phyloP scores from a whole-genome alignment of 2,329 filamentous ascomycete species.

The Botrytis medusae region DNA sequence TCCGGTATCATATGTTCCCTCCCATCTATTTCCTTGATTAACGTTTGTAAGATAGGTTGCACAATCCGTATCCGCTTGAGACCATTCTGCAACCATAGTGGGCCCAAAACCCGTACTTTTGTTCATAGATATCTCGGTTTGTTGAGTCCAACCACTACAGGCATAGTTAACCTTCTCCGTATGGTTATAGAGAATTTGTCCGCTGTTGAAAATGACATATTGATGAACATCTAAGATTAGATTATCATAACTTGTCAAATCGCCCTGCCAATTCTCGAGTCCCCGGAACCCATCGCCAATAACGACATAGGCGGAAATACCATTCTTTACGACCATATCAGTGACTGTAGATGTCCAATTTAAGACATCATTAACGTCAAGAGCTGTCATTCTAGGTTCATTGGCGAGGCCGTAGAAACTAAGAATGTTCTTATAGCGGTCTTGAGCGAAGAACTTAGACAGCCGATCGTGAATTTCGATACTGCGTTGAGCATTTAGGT shows the following conservation, averaged over 20 bases:
- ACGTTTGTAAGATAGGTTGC: conserved; percentile 85
- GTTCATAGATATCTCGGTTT: conserved; percentile 72
- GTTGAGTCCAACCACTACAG: conserved; percentile 81
- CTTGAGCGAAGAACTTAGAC: conserved; percentile 88
- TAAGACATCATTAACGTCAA: conserved; percentile 66
- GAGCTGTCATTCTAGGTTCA: conserved; percentile 81
- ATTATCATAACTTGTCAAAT: conserved; percentile 68
- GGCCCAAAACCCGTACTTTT: conserved; percentile 81
- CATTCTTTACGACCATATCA: conserved; percentile 71
- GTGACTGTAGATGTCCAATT: conserved; percentile 78
- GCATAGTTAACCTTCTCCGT: conserved; percentile 82
- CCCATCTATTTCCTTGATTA: conserved; percentile 84
- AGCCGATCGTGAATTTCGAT: conserved; percentile 85
- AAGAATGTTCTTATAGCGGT: conserved; percentile 87
- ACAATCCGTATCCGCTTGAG: conserved; percentile 96
- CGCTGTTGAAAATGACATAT: conserved; percentile 95
- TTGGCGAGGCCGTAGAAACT: conserved; percentile 93
- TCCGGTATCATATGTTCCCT: conserved; percentile 76
- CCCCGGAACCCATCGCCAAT: conserved; percentile 97
- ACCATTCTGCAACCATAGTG: conserved; percentile 95
- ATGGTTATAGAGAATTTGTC: conserved; percentile 80
- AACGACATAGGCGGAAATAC: conserved; percentile 69
- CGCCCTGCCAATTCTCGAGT: conserved; percentile 84
- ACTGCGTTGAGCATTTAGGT: conserved; percentile 74
- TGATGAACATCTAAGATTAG: conserved; percentile 96